Base-by-base conservation (phyloP, 495 filamentous ascomycete genomes). In the Filosporella fistucella region DNA sequence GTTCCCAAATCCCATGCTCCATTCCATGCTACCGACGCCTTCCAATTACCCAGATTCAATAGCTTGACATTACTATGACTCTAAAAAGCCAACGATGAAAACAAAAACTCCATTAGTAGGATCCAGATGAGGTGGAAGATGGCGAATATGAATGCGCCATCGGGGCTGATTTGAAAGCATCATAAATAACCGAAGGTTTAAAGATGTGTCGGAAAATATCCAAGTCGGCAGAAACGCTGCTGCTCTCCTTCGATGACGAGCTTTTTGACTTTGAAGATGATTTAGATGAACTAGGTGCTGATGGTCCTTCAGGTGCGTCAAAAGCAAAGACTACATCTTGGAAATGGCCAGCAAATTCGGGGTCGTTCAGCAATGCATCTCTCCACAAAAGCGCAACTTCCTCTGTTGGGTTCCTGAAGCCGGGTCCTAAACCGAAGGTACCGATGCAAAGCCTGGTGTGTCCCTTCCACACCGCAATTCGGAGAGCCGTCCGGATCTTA, bases 301-400 rank as follows among this genome's bases (percentile, higher is more conserved):
- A 52, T 4, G 51, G 21, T 12, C 45, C 47, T 42, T 58, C 55
- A 0, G 45, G 45, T 3, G 46, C 16, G 17, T 77, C 83, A 50
- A 89, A 81, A 1, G 84, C 83, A 58, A 89, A 89, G 1, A 85
- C 79, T 5, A 86, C 75, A 53, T 81, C 81, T 24, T 69, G 60
- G 58, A 89, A 85, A 43, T 76, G 75, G 21, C 84, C 82, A n/a
- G 68, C 62, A 37, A 88, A 80, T 52, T 89, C 84, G 0, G 52
- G 37, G 0, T 71, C 67, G 44, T 85, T 78, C 41, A 75, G 71
- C 38, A 84, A 77, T 2, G 86, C 66, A 45, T 82, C 77, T 45
- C 78, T 69, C 85, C 85, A 89, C 49, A 88, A 74, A 43, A 69
- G 69, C 26, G 84, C 82, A 12, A 89, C 69, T 58, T 88, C 82